Percentiles rank a stretch among this genome's conserved stretches.
Evolutionary conservation across 2,329 filamentous ascomycete genomes (phyloP).

Genomic region (Fusarium hainanense): DNA sequence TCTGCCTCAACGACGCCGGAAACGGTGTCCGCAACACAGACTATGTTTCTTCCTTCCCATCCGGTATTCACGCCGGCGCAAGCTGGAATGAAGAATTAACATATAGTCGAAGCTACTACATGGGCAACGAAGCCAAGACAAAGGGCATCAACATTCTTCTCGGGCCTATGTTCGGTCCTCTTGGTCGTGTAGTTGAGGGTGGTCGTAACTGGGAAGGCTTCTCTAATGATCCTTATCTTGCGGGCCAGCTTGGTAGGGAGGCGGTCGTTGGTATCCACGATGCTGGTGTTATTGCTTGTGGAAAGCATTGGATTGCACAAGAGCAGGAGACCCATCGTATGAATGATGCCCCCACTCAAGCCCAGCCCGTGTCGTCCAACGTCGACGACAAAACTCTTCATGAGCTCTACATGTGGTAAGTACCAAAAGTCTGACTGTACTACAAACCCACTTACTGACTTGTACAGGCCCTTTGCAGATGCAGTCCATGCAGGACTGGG

Average conservation of each 20-base stretch:
- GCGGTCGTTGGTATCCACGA: constrained; percentile 18
- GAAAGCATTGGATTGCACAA: constrained; percentile 14
- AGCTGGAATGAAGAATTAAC: constrained; percentile 24
- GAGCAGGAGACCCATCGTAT: constrained; percentile 14
- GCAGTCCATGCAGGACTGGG: constrained; percentile 79
- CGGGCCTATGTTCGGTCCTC: not conserved
- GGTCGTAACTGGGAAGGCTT: constrained; percentile 17
- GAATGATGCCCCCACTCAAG: not conserved
- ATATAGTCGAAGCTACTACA: constrained; percentile 12
- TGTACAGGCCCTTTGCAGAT: constrained; percentile 71
- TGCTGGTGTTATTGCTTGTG: constrained; percentile 13
- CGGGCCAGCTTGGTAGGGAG: not conserved
- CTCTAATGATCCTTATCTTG: constrained; percentile 17
- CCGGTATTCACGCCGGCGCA: constrained; percentile 16
- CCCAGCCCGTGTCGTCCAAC: constrained; percentile 7
- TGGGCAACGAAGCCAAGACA: constrained; percentile 14
- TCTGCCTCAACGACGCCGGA: constrained; percentile 12
- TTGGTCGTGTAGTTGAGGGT: constrained; percentile 9
- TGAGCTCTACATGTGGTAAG: constrained; percentile 76
- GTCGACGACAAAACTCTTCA: constrained; percentile 50
- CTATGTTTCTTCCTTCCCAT: constrained; percentile 15
- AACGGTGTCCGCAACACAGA: constrained; percentile 16
- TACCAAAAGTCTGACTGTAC: rapidly evolving
- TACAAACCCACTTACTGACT: not conserved
- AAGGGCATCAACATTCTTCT: constrained; percentile 11